Percentiles rank a stretch among this genome's conserved stretches.
Evolutionary conservation across 345 rosid species (phyloP).

Genomic region (Euclidium syriacum): DNA sequence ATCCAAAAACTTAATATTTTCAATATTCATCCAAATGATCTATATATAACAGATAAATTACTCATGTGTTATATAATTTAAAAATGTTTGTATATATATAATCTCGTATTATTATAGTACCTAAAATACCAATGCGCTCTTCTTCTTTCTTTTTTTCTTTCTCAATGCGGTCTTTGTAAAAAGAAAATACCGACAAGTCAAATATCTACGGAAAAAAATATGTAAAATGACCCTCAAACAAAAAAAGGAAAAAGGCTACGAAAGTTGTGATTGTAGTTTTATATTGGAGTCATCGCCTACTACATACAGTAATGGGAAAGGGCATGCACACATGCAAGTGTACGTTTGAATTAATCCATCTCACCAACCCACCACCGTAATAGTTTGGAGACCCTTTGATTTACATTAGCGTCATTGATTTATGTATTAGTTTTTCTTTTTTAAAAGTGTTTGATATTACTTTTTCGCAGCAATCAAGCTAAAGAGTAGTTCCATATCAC

Average conservation of each 20-base stretch:
- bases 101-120: too few species aligned
- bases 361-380: conserved; percentile 10
- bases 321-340: conserved; percentile 17
- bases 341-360: not conserved
- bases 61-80: too few species aligned
- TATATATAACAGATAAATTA: too few species aligned
- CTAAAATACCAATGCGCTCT: too few species aligned
- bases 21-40: too few species aligned
- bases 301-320: not conserved
- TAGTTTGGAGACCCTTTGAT: not conserved
- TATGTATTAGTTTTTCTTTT: not conserved
- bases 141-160: too few species aligned
- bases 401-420: not conserved
- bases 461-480: not conserved
- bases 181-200: not conserved
- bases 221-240: not conserved
- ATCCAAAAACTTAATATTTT: too few species aligned
- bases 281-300: conserved; percentile 4
- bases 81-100: too few species aligned
- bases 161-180: not conserved
- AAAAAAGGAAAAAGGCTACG: not conserved
- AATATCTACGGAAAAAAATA: not conserved
- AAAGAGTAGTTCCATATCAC: conserved; percentile 14
- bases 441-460: not conserved
- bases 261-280: conserved; percentile 1